Evolutionary conservation across 257 asterid species (phyloP).

Genomic region (Knoxia roxburghii): DNA sequence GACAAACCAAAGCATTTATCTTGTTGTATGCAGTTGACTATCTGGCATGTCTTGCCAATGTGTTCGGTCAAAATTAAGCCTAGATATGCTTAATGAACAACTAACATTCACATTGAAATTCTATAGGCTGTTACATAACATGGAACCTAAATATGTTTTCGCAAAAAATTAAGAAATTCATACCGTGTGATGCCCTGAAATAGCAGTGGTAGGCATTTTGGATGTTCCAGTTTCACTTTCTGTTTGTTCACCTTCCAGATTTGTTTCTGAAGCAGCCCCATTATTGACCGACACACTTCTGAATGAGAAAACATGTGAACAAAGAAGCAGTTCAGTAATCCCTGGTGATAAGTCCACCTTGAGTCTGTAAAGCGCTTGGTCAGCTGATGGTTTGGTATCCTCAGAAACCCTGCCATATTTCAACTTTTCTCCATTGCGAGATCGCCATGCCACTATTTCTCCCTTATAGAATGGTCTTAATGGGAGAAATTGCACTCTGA

Average conservation of each 20-base stretch:
- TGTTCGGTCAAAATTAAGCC: too few relatives aligned
- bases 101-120: background rate
- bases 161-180: slow-evolving; percentile 17
- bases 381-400: slow-evolving; percentile 82
- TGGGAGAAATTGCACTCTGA: slow-evolving; percentile 82
- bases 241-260: slow-evolving; percentile 31
- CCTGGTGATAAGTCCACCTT: slow-evolving; percentile 67
- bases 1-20: too few relatives aligned
- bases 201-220: slow-evolving; percentile 41
- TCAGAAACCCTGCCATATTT: slow-evolving; percentile 85
- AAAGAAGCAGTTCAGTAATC: slow-evolving; percentile 50
- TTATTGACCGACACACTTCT: slow-evolving; percentile 51
- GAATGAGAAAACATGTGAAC: slow-evolving; percentile 86
- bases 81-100: background rate
- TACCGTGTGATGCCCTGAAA: slow-evolving; percentile 59
- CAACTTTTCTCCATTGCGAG: slow-evolving; percentile 71
- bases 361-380: slow-evolving; percentile 81
- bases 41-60: too few relatives aligned
- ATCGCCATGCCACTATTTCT: slow-evolving; percentile 94
- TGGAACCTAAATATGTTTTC: slow-evolving; percentile 10
- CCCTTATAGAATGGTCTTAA: slow-evolving; percentile 89
- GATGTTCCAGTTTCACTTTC: slow-evolving; percentile 29
- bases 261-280: slow-evolving; percentile 37
- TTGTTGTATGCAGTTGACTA: too few relatives aligned
- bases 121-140: background rate